phyloP scores from a whole-genome alignment of 768 basidiomycete species.

The Amanita thiersii region DNA sequence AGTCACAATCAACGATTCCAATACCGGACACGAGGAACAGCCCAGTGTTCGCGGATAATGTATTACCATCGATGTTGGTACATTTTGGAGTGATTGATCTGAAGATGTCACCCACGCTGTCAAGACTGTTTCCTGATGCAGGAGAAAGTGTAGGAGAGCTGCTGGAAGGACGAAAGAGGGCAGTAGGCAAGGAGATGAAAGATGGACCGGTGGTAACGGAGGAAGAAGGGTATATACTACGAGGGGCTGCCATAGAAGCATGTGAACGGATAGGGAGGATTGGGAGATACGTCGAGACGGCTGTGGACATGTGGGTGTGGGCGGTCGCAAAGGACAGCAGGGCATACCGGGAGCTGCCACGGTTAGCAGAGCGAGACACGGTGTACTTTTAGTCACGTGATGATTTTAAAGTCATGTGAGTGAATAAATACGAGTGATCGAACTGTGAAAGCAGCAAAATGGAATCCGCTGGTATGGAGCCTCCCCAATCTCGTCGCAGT shows the following conservation, averaged over 20 bases:
- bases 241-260: constrained; percentile 75
- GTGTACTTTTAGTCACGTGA: constrained; percentile 47
- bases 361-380: constrained; percentile 62
- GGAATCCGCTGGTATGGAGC: neutral
- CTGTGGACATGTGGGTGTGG: constrained; percentile 79
- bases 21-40: constrained; percentile 49
- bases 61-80: constrained; percentile 74
- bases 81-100: constrained; percentile 72
- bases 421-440: neutral
- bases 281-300: constrained; percentile 40
- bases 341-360: constrained; percentile 58
- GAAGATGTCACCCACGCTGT: constrained; percentile 36
- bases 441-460: too few relatives aligned
- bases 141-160: constrained; percentile 30
- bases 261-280: constrained; percentile 50
- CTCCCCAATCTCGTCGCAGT: neutral
- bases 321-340: constrained; percentile 68
- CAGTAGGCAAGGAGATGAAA: constrained; percentile 13
- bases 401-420: too few relatives aligned
- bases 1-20: constrained; percentile 46
- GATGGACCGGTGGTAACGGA: constrained; percentile 46
- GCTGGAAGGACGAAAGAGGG: constrained; percentile 23
- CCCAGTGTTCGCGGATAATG: constrained; percentile 76
- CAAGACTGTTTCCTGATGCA: constrained; percentile 40
- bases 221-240: constrained; percentile 62